Conservation (phyloP, 768 basidiomycete genomes). For the Mrakia frigida region DNA sequence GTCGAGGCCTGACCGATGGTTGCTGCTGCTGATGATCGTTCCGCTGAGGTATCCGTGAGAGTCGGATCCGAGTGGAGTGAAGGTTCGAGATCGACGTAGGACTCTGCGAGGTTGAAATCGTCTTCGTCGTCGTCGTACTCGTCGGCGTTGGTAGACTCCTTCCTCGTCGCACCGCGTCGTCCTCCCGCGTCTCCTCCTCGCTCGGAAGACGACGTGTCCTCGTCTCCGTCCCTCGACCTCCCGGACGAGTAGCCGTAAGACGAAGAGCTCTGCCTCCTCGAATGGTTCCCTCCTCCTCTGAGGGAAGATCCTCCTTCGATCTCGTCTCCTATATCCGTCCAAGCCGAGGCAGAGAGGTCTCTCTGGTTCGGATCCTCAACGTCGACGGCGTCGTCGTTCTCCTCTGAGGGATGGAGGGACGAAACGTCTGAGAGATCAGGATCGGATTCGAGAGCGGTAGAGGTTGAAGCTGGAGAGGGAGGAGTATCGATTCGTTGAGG, state of each 20-base stretch:
- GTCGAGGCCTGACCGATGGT: background rate
- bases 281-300: background rate
- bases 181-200: background rate
- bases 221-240: background rate
- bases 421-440: background rate
- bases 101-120: background rate
- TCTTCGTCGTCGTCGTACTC: conserved; percentile 4
- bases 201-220: background rate
- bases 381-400: background rate
- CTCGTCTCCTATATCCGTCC: background rate
- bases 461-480: background rate
- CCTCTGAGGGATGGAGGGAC: background rate
- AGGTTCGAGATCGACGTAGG: conserved; percentile 28
- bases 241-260: background rate
- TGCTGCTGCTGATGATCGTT: background rate
- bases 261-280: background rate
- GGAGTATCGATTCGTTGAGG: background rate
- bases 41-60: conserved; percentile 5
- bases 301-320: background rate
- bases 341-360: background rate
- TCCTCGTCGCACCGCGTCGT: background rate
- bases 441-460: background rate
- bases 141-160: background rate
- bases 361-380: background rate
- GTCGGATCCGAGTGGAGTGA: conserved; percentile 25